Evolutionary conservation across 208 protist genomes (phyloP).

Genomic region (Trypanosoma conorhini): DNA sequence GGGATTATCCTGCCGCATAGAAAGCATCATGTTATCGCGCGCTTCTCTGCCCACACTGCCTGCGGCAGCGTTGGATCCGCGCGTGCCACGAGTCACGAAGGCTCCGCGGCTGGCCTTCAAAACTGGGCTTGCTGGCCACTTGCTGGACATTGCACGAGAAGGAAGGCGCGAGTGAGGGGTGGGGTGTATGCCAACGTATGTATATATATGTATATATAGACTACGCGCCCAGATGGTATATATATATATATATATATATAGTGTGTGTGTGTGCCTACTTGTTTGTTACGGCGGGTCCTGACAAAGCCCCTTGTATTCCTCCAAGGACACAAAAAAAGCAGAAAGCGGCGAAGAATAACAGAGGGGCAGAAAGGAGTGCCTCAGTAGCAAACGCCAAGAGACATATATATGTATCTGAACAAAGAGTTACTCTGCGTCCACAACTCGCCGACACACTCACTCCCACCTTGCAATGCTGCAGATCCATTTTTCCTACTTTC

Average conservation of each 20-base stretch:
- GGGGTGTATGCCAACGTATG: not conserved
- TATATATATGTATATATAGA: conserved; percentile 6
- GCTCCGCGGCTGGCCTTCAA: not conserved
- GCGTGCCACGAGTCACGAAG: not conserved
- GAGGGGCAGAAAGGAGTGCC: not conserved
- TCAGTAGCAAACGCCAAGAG: not conserved
- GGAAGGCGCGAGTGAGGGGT: not conserved
- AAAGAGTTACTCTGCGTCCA: no score
- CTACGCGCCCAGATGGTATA: not conserved
- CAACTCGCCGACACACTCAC: no score
- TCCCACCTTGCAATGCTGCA: no score
- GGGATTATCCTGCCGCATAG: conserved; percentile 14
- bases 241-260: not conserved
- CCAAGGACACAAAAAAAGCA: not conserved
- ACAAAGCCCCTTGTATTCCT: not conserved
- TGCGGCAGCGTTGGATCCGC: not conserved
- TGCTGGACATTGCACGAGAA: not conserved
- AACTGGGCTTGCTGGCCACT: not conserved
- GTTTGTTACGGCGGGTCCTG: not conserved
- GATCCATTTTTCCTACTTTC: no score
- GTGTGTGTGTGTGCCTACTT: not conserved
- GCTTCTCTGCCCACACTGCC: not conserved
- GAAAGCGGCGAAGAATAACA: not conserved
- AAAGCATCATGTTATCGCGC: conserved; percentile 23
- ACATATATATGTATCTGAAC: no score